Percentiles rank a stretch among this genome's conserved stretches.
Conservation (phyloP, 371 early-diverging fungal genomes). For the Mucor piriformis region DNA sequence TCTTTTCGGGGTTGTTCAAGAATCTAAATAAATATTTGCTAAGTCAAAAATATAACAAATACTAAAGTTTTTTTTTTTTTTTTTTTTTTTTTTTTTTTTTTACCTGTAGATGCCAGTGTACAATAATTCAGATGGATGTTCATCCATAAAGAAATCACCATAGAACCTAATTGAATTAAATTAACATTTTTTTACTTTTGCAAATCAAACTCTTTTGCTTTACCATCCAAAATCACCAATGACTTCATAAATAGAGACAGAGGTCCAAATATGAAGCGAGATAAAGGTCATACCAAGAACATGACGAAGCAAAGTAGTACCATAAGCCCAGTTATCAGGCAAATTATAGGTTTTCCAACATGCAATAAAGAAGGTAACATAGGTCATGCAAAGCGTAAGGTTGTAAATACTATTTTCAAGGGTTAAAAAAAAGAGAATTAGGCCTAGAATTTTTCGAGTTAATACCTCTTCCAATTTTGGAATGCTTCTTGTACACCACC, state of each 20-base stretch:
- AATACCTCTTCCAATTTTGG: slow-evolving; percentile 86
- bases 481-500: slow-evolving; percentile 86
- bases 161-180: slow-evolving; percentile 53
- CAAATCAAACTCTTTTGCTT: no score
- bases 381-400: slow-evolving; percentile 84
- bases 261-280: slow-evolving; percentile 84
- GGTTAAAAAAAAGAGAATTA: neutral
- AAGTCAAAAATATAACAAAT: no score
- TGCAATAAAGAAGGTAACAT: slow-evolving; percentile 78
- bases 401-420: slow-evolving; percentile 76
- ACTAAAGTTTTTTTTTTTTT: no score
- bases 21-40: no score
- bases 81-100: no score
- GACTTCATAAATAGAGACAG: slow-evolving; percentile 83
- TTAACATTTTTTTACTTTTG: neutral
- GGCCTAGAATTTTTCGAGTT: no score
- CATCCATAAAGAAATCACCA: slow-evolving; percentile 86
- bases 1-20: slow-evolving; percentile 89
- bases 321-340: slow-evolving; percentile 72
- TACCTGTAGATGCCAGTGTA: slow-evolving; percentile 88
- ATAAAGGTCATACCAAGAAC: slow-evolving; percentile 77
- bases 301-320: slow-evolving; percentile 73
- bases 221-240: slow-evolving; percentile 91
- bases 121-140: slow-evolving; percentile 60
- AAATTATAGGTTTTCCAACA: slow-evolving; percentile 75